These are phyloP conservation scores for Lactarius hengduanensis DNA, from an alignment of 768 basidiomycete genomes.

Conservation along the genomic window DNA sequence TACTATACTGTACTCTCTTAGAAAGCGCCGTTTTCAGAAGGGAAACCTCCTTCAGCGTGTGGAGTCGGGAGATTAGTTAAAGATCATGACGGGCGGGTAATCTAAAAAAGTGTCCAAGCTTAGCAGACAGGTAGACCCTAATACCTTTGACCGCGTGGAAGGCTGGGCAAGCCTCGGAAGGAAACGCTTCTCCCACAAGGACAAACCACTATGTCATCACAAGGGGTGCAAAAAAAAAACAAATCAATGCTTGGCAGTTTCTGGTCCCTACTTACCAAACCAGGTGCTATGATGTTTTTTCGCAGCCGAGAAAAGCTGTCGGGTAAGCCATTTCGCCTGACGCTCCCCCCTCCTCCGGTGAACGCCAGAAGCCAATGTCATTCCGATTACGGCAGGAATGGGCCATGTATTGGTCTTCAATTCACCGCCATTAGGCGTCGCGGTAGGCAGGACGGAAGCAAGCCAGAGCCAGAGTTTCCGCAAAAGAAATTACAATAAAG, in stretches of 20 bases:
- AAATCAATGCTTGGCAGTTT: constrained; percentile 14
- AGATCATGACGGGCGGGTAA: not conserved
- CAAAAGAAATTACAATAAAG: constrained; percentile 10
- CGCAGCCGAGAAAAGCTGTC: constrained; percentile 13
- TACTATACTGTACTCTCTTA: not conserved
- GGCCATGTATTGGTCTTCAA: constrained; percentile 19
- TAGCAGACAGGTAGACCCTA: constrained; percentile 9
- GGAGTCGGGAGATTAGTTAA: not conserved
- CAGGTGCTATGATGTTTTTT: constrained; percentile 8
- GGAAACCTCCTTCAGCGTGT: not conserved
- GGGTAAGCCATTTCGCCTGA: constrained; percentile 20
- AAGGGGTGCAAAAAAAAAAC: not conserved
- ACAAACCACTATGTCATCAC: constrained; percentile 18
- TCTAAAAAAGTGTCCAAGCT: not conserved
- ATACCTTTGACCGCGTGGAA: constrained; percentile 14
- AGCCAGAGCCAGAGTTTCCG: constrained; percentile 3
- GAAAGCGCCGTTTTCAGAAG: constrained; percentile 4
- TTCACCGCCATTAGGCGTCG: constrained; percentile 21
- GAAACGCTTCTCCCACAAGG: constrained; percentile 7
- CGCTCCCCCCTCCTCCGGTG: constrained; percentile 8
- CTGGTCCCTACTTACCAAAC: constrained; percentile 19
- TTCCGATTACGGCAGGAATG: constrained; percentile 20
- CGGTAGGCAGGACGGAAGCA: constrained; percentile 2
- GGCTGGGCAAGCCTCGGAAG: constrained; percentile 24
- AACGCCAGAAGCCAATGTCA: constrained; percentile 23